phyloP scores from a whole-genome alignment of 2,329 filamentous ascomycete genomes.

The Pseudogymnoascus sp. region DNA sequence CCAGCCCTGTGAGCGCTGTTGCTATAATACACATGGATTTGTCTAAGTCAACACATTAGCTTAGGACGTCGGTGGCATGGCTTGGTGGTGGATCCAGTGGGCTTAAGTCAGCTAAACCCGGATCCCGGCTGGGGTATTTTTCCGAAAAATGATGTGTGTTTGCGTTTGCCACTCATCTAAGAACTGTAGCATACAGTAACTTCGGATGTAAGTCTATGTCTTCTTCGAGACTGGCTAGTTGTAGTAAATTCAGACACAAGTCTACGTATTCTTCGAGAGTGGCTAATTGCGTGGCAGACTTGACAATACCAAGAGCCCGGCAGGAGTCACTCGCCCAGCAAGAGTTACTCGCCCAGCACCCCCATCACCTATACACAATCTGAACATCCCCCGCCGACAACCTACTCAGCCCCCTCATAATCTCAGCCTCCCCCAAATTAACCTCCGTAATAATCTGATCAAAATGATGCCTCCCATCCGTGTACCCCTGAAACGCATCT shows the following conservation, averaged over 20 bases:
- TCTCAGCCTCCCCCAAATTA: slow-evolving; percentile 60
- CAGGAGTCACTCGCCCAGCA: slow-evolving; percentile 24
- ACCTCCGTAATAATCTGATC: slow-evolving; percentile 77
- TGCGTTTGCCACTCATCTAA: too few relatives aligned
- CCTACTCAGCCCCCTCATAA: slow-evolving; percentile 59
- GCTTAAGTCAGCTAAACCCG: too few relatives aligned
- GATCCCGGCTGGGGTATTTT: too few relatives aligned
- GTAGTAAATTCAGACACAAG: too few relatives aligned
- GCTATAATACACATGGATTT: too few relatives aligned
- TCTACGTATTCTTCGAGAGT: neutral
- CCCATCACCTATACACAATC: slow-evolving; percentile 30
- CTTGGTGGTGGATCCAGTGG: too few relatives aligned
- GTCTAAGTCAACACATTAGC: too few relatives aligned
- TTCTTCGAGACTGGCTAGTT: neutral
- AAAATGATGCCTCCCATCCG: slow-evolving; percentile 68
- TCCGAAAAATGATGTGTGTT: too few relatives aligned
- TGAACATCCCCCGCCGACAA: slow-evolving; percentile 36
- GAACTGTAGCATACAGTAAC: too few relatives aligned
- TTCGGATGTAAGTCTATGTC: neutral
- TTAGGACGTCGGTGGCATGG: too few relatives aligned
- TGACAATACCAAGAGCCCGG: neutral
- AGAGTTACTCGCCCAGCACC: slow-evolving; percentile 15
- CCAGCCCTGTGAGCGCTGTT: too few relatives aligned
- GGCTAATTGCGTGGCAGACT: neutral
- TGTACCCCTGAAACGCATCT: slow-evolving; percentile 52